Percentiles rank a stretch among this genome's conserved stretches.
These are phyloP conservation scores for Mycena vitilis DNA, from an alignment of 768 basidiomycete species.

Conservation along the genomic window DNA sequence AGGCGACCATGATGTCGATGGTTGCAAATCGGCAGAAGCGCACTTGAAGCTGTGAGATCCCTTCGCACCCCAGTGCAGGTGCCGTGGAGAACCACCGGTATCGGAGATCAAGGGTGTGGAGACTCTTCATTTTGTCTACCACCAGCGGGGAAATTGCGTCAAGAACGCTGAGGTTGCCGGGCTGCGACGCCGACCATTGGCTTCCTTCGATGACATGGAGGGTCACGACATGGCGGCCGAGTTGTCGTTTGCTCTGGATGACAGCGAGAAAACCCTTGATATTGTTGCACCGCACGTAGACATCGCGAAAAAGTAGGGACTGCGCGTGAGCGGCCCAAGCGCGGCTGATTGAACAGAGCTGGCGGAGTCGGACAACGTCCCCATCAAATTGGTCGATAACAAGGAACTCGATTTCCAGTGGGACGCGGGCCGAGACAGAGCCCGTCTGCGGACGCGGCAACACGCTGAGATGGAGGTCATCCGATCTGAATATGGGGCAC, in stretches of 20 bases:
- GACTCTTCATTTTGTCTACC: not conserved
- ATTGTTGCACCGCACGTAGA: slow-evolving; percentile 14
- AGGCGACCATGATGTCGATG: slow-evolving; percentile 4
- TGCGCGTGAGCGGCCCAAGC: slow-evolving; percentile 29
- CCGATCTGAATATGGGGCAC: not conserved
- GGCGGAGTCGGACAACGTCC: slow-evolving; percentile 4
- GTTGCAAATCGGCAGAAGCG: slow-evolving; percentile 21
- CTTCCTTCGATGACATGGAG: slow-evolving; percentile 1
- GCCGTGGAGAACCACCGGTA: not conserved
- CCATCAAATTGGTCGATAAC: slow-evolving; percentile 26
- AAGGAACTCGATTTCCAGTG: slow-evolving; percentile 17
- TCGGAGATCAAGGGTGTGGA: slow-evolving; percentile 19
- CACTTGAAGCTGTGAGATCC: slow-evolving; percentile 13
- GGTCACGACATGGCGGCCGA: slow-evolving; percentile 2
- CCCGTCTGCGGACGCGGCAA: not conserved
- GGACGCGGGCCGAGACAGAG: not conserved
- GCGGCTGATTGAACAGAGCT: slow-evolving; percentile 15
- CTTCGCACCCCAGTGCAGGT: not conserved
- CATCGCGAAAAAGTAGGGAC: slow-evolving; percentile 19
- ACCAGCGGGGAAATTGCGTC: not conserved
- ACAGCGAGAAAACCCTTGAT: slow-evolving; percentile 9
- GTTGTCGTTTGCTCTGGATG: not conserved
- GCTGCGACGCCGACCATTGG: not conserved
- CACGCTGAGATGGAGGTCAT: not conserved
- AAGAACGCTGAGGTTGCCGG: not conserved